Base-by-base conservation (phyloP, 805 yeast species). In the Tetrapisispora pingtungensis region DNA sequence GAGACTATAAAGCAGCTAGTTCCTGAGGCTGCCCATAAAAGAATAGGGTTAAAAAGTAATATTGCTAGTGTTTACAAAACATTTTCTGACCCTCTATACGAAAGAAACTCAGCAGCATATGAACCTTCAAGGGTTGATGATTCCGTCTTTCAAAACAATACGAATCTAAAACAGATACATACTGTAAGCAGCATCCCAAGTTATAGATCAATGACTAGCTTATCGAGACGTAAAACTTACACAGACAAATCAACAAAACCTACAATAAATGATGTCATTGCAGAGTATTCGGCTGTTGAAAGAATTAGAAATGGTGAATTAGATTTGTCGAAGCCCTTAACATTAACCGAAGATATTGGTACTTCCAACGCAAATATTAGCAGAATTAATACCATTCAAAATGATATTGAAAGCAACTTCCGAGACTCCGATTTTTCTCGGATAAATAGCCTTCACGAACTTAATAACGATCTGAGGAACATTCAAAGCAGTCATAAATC, bases 281-380 rank as follows among this genome's bases (percentile, higher is more conserved):
- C 58, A 19, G 70, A 70, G 26, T 74, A 72, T 49, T 64, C 67
- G 46, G 61, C 56, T 2, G 63, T 53, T 1, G 50, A 52, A 7
- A 52, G 51, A 20, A 55, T 62, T 3, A 54, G 46, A 38, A 51
- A 54, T 4, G 67, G 67, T 1, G 62, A 61, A 27, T n/a, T 62
- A 22, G 63, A 62, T 42, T 45, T 62, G 7, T 40, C 53, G 5
- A 48, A 57, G n/a, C 67, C 67, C 4, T 41, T 62, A 38, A 51
- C 59, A 1, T 27, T 62, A 3, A 58, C 57, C 1, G 60, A 59
- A 42, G 62, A 59, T 27, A 43, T 61, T 12, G 63, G 64, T 4
- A 46, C 48, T 18, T 47, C 41, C 10, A 56, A 59, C 33, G 46
- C 56, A 4, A 38, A 33, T 3, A 19, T 51, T 13, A 48, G 51